Conservation (phyloP, 495 filamentous ascomycete genomes). For the Staphylotrichum longicolle region DNA sequence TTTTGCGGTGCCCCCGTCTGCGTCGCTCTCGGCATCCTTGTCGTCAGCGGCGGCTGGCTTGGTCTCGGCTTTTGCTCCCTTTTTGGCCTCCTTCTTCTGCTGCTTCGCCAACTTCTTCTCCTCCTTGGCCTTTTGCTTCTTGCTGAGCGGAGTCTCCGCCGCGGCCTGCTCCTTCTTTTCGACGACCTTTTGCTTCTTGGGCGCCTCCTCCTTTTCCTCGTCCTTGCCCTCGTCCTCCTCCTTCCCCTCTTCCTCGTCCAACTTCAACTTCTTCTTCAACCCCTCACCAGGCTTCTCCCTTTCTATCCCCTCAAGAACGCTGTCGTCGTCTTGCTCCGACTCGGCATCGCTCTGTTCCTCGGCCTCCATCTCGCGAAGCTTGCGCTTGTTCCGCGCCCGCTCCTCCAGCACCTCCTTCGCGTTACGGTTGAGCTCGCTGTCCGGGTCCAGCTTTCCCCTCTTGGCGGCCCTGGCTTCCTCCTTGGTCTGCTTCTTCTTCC, state of each 20-base stretch:
- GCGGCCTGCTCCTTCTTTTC: conserved; percentile 31
- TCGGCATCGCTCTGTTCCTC: conserved; percentile 31
- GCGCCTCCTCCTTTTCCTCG: conserved; percentile 25
- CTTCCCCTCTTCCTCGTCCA: conserved; percentile 50
- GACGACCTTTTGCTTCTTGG: conserved; percentile 47
- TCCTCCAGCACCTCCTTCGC: conserved; percentile 86
- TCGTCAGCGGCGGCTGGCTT: conserved; percentile 23
- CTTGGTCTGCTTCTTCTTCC: conserved; percentile 83
- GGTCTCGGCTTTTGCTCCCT: conserved; percentile 21
- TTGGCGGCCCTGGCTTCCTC: conserved; percentile 73
- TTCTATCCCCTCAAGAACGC: conserved; percentile 45
- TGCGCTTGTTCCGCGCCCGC: conserved; percentile 68
- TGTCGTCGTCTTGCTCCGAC: conserved; percentile 39
- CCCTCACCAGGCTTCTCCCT: conserved; percentile 56
- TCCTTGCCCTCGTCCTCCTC: conserved; percentile 26
- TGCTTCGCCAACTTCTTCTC: conserved; percentile 41
- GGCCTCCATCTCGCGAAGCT: conserved; percentile 37
- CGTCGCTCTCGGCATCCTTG: conserved; percentile 13
- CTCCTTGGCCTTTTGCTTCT: conserved; percentile 34
- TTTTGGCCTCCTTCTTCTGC: conserved; percentile 37
- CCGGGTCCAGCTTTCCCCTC: conserved; percentile 81
- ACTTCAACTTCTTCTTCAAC: conserved; percentile 45
- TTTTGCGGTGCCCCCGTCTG: neutral
- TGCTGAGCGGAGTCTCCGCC: conserved; percentile 22
- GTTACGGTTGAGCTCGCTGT: conserved; percentile 64